phyloP scores from a whole-genome alignment of 768 basidiomycete genomes.

The Tubosaeta sp. region DNA sequence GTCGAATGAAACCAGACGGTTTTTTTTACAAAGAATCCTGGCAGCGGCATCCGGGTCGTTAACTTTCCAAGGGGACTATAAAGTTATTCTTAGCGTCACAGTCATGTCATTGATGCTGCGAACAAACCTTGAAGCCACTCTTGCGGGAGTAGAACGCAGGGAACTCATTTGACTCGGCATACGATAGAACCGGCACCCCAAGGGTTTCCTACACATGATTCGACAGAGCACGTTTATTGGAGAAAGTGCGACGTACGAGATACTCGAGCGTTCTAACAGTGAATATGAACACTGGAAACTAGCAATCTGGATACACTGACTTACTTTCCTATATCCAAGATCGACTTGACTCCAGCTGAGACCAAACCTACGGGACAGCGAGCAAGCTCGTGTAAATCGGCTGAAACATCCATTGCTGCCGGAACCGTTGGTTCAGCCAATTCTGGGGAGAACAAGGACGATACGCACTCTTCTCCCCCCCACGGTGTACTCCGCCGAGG shows the following conservation, averaged over 20 bases:
- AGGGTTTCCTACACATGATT: constrained; percentile 71
- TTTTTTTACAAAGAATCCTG: constrained; percentile 63
- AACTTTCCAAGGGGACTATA: constrained; percentile 77
- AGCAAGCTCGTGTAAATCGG: constrained; percentile 86
- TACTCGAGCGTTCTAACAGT: constrained; percentile 71
- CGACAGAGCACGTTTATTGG: not conserved
- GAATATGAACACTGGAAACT: not conserved
- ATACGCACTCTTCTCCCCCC: constrained; percentile 59
- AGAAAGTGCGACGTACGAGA: constrained; percentile 44
- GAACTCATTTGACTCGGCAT: constrained; percentile 72
- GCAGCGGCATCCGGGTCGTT: constrained; percentile 65
- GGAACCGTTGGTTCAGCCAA: not conserved
- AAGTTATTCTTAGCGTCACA: not conserved
- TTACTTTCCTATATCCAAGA: constrained; percentile 85
- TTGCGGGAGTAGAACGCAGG: constrained; percentile 90
- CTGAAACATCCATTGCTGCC: constrained; percentile 92
- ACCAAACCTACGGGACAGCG: constrained; percentile 89
- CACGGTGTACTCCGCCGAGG: constrained; percentile 82
- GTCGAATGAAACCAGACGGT: not conserved
- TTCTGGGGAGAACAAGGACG: not conserved
- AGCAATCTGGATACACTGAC: not conserved
- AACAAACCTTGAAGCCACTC: constrained; percentile 67
- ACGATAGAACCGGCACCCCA: constrained; percentile 87
- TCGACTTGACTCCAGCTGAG: constrained; percentile 92
- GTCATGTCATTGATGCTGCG: not conserved